Evolutionary conservation across 768 basidiomycete species (phyloP).

Genomic region (Mycena vitilis): DNA sequence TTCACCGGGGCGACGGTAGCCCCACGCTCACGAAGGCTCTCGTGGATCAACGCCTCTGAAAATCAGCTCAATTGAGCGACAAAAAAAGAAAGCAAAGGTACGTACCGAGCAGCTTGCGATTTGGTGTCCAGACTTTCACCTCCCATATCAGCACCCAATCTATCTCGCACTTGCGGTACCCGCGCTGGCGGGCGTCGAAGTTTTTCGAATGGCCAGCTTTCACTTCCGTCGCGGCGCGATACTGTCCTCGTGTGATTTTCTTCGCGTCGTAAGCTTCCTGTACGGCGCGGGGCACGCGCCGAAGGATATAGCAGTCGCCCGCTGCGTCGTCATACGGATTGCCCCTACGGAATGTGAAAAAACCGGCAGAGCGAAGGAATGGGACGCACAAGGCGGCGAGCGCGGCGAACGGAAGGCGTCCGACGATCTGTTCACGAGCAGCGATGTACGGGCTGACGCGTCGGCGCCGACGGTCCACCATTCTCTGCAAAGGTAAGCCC

Average conservation of each 20-base stretch:
- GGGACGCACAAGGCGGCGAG: no score
- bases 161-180: neutral
- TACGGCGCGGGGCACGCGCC: neutral
- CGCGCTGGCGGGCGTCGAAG: neutral
- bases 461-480: no score
- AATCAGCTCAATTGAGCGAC: conserved; percentile 27
- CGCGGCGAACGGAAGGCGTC: no score
- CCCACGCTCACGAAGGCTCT: neutral
- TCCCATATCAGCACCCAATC: conserved; percentile 17
- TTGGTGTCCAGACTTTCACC: conserved; percentile 7
- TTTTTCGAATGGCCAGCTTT: neutral
- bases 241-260: neutral
- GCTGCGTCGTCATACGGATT: neutral
- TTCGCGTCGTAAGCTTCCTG: neutral
- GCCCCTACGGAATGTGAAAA: neutral
- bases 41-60: neutral
- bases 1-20: neutral
- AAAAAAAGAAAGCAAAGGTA: conserved; percentile 7
- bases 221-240: neutral
- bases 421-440: no score
- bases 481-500: no score
- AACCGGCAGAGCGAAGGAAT: no score
- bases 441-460: no score
- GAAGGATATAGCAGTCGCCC: neutral
- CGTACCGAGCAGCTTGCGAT: conserved; percentile 9